phyloP scores from a whole-genome alignment of 352 stramenopile species.

The Stephanocyclus meneghinianus region DNA sequence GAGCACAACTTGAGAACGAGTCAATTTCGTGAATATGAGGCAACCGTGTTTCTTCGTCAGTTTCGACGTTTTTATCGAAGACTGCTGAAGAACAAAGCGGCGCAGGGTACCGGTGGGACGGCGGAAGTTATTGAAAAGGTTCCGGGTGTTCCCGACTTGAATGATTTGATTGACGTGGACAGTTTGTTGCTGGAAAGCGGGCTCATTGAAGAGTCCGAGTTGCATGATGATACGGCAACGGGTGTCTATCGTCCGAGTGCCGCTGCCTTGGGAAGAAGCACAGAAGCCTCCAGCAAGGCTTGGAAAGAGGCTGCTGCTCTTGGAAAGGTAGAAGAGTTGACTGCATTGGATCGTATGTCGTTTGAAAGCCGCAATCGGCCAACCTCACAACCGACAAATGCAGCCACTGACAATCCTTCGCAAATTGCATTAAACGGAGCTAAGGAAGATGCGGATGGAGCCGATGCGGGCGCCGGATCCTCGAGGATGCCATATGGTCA shows the following conservation, averaged over 20 bases:
- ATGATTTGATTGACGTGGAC: constrained; percentile 78
- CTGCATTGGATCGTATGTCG: constrained; percentile 38
- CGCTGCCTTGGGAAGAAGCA: constrained; percentile 49
- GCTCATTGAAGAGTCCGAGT: constrained; percentile 72
- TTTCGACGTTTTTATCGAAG: constrained; percentile 77
- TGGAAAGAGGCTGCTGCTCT: constrained; percentile 47
- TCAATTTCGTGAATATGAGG: constrained; percentile 79
- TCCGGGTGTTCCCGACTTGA: constrained; percentile 68
- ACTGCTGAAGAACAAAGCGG: constrained; percentile 66
- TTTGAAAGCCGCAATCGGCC: constrained; percentile 17
- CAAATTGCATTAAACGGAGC: neutral
- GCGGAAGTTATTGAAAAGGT: constrained; percentile 59
- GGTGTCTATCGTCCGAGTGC: constrained; percentile 62
- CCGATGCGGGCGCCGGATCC: constrained; percentile 21
- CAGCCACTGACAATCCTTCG: constrained; percentile 7
- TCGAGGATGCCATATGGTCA: constrained; percentile 38
- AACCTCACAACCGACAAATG: neutral
- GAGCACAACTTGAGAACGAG: constrained; percentile 76
- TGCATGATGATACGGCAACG: constrained; percentile 59
- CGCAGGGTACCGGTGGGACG: constrained; percentile 55
- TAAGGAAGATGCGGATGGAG: constrained; percentile 11
- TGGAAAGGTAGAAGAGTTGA: constrained; percentile 51
- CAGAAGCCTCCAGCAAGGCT: constrained; percentile 46
- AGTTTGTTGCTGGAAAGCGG: constrained; percentile 72
- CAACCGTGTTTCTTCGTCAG: constrained; percentile 77